Base-by-base conservation (phyloP, 331 rosid genomes). In the Pyrus hybrid region DNA sequence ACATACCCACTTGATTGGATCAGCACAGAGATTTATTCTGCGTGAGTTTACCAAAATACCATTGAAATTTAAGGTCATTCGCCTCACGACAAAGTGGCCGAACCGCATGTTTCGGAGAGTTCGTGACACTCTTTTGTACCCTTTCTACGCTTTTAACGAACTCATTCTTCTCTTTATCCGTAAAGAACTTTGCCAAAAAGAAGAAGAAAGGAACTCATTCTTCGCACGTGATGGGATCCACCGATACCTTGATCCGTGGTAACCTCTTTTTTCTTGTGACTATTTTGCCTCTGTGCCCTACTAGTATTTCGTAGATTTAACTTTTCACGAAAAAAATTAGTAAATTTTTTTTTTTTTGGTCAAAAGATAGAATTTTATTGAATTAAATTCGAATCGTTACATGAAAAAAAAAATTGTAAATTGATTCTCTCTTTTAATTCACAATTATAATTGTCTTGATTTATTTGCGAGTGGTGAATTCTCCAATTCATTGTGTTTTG, bases 71-170 rank as follows among this genome's bases (percentile, higher is more conserved):
- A 45, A 18, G 67, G n/a, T 43, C 18, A 13, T 2, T 7, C 70
- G 22, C 6, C 13, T 6, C 18, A 16, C 41, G 14, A 11, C 6
- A n/a, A 62, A 29, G 72, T 3, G 67, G 70, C 43, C 3, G 32
- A 37, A 51, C 70, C 80, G 45, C 45, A 37, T 9, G 45, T 37
- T 37, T 37, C 45, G 83, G 83, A 77, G 84, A 71, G 71, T 28
- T 74, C 13, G 32, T 67, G 79, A 79, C 60, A 20, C 35, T 1
- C 47, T 37, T 41, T 63, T 23, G 2, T 17, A 37, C 45, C 47
- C 37, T 22, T 61, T 37, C 6, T 28, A 47, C 25, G 61, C 68
- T 69, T 74, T 73, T 53, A 18, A 74, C 35, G 80, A 63, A 80
- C 1, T 37, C 45, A 37, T 37, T 37, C 45, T 37, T 9, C 45